phyloP scores from a whole-genome alignment of 2,329 filamentous ascomycete genomes.

The Beauveria sp. region DNA sequence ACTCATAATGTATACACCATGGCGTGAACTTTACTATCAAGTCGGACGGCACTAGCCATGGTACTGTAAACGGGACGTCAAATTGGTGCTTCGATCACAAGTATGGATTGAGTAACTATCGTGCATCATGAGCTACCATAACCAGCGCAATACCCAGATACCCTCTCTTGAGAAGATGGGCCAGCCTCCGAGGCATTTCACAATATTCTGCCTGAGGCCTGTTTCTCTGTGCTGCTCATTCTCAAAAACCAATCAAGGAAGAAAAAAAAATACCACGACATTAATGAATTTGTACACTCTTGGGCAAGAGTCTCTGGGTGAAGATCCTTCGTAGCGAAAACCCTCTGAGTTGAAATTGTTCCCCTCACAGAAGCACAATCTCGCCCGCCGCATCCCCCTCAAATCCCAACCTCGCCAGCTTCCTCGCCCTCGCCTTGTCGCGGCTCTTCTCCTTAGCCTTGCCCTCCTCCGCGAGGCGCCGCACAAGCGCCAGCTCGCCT shows the following conservation, averaged over 20 bases:
- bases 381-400: constrained; percentile 80
- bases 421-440: constrained; percentile 66
- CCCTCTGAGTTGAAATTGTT: too few relatives aligned
- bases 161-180: not conserved
- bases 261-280: constrained; percentile 2
- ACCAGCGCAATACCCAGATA: not conserved
- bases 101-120: not conserved
- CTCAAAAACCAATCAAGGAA: constrained; percentile 13
- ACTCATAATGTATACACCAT: not conserved
- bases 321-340: not conserved
- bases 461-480: constrained; percentile 64
- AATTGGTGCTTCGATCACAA: not conserved
- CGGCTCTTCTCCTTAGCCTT: constrained; percentile 60
- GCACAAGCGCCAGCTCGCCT: constrained; percentile 62
- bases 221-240: constrained; percentile 15
- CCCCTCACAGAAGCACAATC: constrained; percentile 55
- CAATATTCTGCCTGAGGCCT: constrained; percentile 50
- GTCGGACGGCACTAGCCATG: too few relatives aligned
- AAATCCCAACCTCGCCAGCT: constrained; percentile 72
- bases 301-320: too few relatives aligned
- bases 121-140: not conserved
- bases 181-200: constrained; percentile 43
- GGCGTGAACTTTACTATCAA: not conserved
- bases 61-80: not conserved
- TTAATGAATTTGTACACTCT: too few relatives aligned